These are phyloP conservation scores for Mycena galericulata DNA, from an alignment of 768 basidiomycete species.

Conservation along the genomic window DNA sequence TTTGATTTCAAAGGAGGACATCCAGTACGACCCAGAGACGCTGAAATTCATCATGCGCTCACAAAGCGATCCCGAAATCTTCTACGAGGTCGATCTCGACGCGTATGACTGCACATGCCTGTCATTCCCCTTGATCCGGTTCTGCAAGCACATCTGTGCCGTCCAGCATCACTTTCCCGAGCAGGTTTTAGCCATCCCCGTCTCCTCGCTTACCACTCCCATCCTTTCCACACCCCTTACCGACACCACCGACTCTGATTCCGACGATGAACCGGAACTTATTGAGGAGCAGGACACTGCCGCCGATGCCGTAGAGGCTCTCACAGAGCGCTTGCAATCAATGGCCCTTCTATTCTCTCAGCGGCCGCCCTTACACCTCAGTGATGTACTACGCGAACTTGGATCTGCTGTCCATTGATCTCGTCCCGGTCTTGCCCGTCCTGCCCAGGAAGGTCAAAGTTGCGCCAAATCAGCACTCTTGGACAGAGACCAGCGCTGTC, in stretches of 20 bases:
- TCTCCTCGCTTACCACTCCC: not conserved
- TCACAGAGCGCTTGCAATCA: not conserved
- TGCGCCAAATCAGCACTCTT: not conserved
- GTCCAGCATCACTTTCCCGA: slow-evolving; percentile 8
- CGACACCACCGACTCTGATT: not conserved
- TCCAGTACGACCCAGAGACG: not conserved
- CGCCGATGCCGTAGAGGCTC: not conserved
- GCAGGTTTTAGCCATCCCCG: not conserved
- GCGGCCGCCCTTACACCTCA: not conserved
- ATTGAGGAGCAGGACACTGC: not conserved
- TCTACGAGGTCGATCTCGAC: slow-evolving; percentile 14
- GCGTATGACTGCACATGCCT: slow-evolving; percentile 13
- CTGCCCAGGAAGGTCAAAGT: not conserved
- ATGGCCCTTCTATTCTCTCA: not conserved
- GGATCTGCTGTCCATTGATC: not conserved
- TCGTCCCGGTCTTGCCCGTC: not conserved
- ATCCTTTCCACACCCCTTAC: not conserved
- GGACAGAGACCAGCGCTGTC: not conserved
- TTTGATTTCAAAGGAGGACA: not conserved
- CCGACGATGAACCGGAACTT: not conserved
- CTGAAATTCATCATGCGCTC: not conserved
- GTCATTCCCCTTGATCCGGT: slow-evolving; percentile 5
- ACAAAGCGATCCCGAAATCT: not conserved
- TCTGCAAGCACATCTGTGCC: slow-evolving; percentile 16
- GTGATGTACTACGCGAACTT: not conserved